These are phyloP conservation scores for Dactylellina leptospora DNA, from an alignment of 2,329 filamentous ascomycete genomes.

Conservation along the genomic window DNA sequence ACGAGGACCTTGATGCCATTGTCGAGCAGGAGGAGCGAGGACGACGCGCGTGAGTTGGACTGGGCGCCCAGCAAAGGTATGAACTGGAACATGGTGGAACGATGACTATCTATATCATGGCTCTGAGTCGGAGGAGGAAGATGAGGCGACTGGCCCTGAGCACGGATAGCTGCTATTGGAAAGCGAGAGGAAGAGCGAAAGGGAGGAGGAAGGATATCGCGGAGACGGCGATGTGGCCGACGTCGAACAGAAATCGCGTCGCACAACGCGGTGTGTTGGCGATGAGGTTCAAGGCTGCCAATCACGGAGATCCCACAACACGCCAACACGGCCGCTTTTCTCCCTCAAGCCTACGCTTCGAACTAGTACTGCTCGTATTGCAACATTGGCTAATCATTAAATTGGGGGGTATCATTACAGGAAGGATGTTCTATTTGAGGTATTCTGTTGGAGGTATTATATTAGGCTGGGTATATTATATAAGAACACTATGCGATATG, in stretches of 20 bases:
- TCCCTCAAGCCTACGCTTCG: too few species aligned
- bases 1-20: constrained; percentile 94
- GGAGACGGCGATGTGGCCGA: not conserved
- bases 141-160: too few species aligned
- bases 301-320: constrained; percentile 7
- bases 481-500: not conserved
- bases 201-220: not conserved
- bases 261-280: not conserved
- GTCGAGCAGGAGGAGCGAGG: constrained; percentile 96
- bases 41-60: constrained; percentile 83
- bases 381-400: not conserved
- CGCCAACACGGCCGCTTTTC: constrained; percentile 5
- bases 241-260: too few species aligned
- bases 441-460: too few species aligned
- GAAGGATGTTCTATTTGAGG: too few species aligned
- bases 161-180: not conserved
- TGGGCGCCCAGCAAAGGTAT: constrained; percentile 90
- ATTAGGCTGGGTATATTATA: too few species aligned
- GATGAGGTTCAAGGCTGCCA: not conserved
- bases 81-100: constrained; percentile 86
- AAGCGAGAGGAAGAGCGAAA: not conserved
- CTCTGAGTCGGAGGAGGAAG: not conserved
- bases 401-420: too few species aligned
- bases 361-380: too few species aligned
- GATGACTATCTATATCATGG: constrained; percentile 18